Base-by-base conservation (phyloP, 805 yeast species). In the Metschnikowia cerradonensis region DNA sequence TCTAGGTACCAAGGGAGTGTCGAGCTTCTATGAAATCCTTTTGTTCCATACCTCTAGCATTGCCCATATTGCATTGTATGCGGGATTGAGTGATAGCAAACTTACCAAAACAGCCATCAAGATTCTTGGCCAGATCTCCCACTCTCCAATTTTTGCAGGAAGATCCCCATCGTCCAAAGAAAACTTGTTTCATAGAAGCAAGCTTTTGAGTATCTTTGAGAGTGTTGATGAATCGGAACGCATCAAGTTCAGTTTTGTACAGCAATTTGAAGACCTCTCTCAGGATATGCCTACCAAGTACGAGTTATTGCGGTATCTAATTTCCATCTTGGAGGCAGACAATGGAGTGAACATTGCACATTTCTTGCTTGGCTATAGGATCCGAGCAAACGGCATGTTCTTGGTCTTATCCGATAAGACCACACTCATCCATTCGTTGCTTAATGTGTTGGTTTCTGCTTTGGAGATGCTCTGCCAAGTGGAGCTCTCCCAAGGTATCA, bases 221-320 rank as follows among this genome's bases (percentile, higher is more conserved):
- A 84, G 90, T 14, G 80, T 87, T 32, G 88, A 88, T 57, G 97
- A 91, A 57, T 82, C 96, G 0, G 71, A 78, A 1, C 77, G 91
- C 56, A 86, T 92, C 36, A 80, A 86, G 52, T 80, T 79, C 57
- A 82, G 90, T 0, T 83, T 90, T 52, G 82, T 88, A 39, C 79
- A 81, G 38, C 96, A 89, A 60, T 62, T 74, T 40, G 72, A 77
- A 37, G 66, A 67, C 1, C 56, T 61, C n/a, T 65, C 70, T 6
- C 67, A 71, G 6, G 30, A 48, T 8, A 64, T 83, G 33, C 70
- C 67, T 4, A 61, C 82, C 13, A 89, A 90, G 60, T 62, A 81
- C 31, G 75, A 77, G 14, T 65, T 90, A 5, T 66, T 92, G 47
- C 74, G 80, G 32, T 86, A 86, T 58, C 60, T 91, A 47, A 68